Evolutionary conservation across 192 early-diverging fungal genomes (phyloP).

Genomic region (Gorgonomyces haynaldii): DNA sequence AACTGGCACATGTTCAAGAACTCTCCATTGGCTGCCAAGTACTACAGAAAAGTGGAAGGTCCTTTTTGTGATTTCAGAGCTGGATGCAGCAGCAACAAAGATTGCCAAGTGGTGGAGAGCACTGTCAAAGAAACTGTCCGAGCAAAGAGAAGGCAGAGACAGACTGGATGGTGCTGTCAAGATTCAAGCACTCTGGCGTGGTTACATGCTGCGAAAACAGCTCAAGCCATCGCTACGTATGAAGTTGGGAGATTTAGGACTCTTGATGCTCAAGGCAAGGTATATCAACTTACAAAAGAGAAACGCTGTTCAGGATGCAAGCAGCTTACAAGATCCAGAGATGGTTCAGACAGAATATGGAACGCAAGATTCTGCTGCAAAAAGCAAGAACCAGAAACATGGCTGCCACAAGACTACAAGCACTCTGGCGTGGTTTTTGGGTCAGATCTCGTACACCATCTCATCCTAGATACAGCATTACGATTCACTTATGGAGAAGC

Average conservation of each 20-base stretch:
- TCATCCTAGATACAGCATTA: conserved; percentile 29
- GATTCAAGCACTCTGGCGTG: conserved; percentile 39
- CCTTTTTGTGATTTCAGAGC: no score
- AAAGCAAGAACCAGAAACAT: conserved; percentile 41
- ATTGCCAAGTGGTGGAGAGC: conserved; percentile 13
- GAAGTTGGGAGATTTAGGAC: conserved; percentile 27
- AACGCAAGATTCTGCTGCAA: conserved; percentile 27
- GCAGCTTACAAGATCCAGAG: conserved; percentile 42
- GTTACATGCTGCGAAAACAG: conserved; percentile 37
- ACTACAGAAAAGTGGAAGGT: conserved; percentile 40
- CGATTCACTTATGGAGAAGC: conserved; percentile 49
- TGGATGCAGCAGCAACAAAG: no score
- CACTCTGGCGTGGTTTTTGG: conserved; percentile 48
- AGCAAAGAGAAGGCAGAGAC: conserved; percentile 21
- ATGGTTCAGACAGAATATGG: conserved; percentile 30
- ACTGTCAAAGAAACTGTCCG: conserved; percentile 35
- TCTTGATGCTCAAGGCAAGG: conserved; percentile 16
- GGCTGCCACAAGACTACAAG: conserved; percentile 43
- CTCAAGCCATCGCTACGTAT: conserved; percentile 33
- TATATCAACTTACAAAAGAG: conserved; percentile 7
- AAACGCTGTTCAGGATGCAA: conserved; percentile 27
- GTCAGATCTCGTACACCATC: conserved; percentile 34
- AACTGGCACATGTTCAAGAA: conserved; percentile 46
- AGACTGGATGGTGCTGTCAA: conserved; percentile 30
- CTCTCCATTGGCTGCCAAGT: conserved; percentile 39